These are phyloP conservation scores for Podospora bellae-mahoneyi DNA, from an alignment of 495 filamentous ascomycete species.

Conservation along the genomic window DNA sequence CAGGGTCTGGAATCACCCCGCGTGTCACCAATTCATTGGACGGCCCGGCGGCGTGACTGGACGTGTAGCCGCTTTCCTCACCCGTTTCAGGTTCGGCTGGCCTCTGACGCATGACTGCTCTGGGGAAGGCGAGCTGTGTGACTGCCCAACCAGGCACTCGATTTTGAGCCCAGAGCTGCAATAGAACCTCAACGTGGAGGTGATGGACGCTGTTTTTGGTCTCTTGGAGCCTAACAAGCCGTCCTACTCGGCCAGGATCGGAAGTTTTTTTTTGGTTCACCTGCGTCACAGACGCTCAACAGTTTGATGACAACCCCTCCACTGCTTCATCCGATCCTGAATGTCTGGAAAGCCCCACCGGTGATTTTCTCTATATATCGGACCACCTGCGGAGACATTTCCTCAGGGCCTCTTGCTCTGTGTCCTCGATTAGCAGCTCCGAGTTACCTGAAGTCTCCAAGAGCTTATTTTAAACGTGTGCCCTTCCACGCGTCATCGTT, in stretches of 20 bases:
- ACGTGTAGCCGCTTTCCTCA: constrained; percentile 27
- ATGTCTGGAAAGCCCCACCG: constrained; percentile 1
- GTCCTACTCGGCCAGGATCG: not conserved
- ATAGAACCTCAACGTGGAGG: not conserved
- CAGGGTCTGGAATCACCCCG: not conserved
- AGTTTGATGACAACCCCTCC: not conserved
- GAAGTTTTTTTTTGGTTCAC: not conserved
- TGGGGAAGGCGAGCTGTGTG: constrained; percentile 29
- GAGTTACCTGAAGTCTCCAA: not conserved
- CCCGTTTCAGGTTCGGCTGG: constrained; percentile 35
- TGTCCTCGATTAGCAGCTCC: not conserved
- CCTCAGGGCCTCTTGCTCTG: not conserved
- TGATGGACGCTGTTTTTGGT: too few species aligned
- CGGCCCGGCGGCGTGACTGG: constrained; percentile 26
- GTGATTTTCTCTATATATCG: constrained; percentile 7
- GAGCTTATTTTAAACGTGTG: not conserved
- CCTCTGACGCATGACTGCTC: constrained; percentile 27
- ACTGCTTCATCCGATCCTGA: not conserved
- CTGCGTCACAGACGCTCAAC: constrained; percentile 8
- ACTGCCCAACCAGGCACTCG: constrained; percentile 30
- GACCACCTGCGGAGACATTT: not conserved
- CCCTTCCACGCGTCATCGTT: not conserved
- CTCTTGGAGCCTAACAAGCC: constrained; percentile 23
- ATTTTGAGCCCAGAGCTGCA: constrained; percentile 7
- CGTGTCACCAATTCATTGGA: constrained; percentile 33